Evolutionary conservation across 1,284 basidiomycete species (phyloP).

Genomic region (Cutaneotrichosporon sp.): DNA sequence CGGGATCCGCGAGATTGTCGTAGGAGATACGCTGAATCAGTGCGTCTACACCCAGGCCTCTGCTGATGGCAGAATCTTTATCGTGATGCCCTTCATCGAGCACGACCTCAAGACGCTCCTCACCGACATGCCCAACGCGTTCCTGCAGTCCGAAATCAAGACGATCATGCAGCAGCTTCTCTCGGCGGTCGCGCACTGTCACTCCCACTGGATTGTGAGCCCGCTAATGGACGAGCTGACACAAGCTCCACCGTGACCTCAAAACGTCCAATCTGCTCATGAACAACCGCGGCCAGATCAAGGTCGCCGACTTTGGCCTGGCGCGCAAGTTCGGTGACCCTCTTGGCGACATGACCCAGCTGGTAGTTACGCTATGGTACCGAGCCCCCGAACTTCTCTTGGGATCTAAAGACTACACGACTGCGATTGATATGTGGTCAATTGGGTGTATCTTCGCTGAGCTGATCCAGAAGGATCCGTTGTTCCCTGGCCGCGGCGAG

Average conservation of each 20-base stretch:
- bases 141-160: conserved; percentile 96
- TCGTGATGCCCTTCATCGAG: conserved; percentile 99
- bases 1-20: conserved; percentile 89
- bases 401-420: conserved; percentile 82
- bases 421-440: conserved; percentile 98
- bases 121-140: conserved; percentile 87
- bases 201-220: conserved; percentile 81
- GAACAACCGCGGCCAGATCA: conserved; percentile 98
- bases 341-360: conserved; percentile 87
- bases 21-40: conserved; percentile 99
- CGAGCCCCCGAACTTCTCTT: conserved; percentile 84
- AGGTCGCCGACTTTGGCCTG: conserved; percentile 90
- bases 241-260: conserved; percentile 79
- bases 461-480: conserved; percentile 82
- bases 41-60: conserved; percentile 54
- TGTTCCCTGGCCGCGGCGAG: conserved; percentile 94
- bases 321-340: conserved; percentile 73
- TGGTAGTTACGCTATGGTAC: conserved; percentile 55
- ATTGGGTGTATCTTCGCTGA: conserved; percentile 93
- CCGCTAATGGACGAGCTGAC: not conserved
- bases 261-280: conserved; percentile 97
- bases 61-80: conserved; percentile 71
- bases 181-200: conserved; percentile 88
- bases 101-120: conserved; percentile 97
- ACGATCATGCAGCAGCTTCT: conserved; percentile 89